Evolutionary conservation across 805 yeast species (phyloP).

Genomic region (Kluyveromyces starmeri): DNA sequence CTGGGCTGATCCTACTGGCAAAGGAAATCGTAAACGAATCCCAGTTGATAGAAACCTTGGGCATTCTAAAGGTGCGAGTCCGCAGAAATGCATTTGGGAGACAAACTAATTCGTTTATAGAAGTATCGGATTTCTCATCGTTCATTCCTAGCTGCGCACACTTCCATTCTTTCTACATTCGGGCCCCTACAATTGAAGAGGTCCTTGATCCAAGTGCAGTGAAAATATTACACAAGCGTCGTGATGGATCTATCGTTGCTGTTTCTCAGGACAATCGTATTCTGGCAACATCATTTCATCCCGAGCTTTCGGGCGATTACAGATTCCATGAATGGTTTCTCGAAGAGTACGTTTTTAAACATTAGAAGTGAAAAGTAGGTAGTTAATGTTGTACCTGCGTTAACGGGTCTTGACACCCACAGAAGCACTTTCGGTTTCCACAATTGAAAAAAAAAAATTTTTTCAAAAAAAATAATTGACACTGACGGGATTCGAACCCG

Average conservation of each 20-base stretch:
- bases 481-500: slow-evolving; percentile 7
- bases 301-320: slow-evolving; percentile 53
- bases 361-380: no score
- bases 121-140: slow-evolving; percentile 33
- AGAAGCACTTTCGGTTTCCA: no score
- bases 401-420: background rate
- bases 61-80: slow-evolving; percentile 57
- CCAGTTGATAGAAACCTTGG: slow-evolving; percentile 46
- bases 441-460: background rate
- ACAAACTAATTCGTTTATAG: slow-evolving; percentile 58
- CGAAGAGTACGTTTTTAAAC: slow-evolving; percentile 47
- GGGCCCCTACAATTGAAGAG: slow-evolving; percentile 62
- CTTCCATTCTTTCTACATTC: slow-evolving; percentile 47
- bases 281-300: slow-evolving; percentile 74
- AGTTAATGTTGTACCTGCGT: background rate
- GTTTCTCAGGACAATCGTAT: slow-evolving; percentile 64
- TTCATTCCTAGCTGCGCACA: slow-evolving; percentile 34
- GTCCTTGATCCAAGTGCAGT: slow-evolving; percentile 23
- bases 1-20: slow-evolving; percentile 66
- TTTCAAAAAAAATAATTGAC: slow-evolving; percentile 1
- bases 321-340: slow-evolving; percentile 68
- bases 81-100: slow-evolving; percentile 73
- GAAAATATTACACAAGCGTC: slow-evolving; percentile 35
- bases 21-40: slow-evolving; percentile 43
- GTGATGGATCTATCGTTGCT: slow-evolving; percentile 38